Evolutionary conservation across 305 asterid species (phyloP).

Genomic region (Fraxinus nigra): DNA sequence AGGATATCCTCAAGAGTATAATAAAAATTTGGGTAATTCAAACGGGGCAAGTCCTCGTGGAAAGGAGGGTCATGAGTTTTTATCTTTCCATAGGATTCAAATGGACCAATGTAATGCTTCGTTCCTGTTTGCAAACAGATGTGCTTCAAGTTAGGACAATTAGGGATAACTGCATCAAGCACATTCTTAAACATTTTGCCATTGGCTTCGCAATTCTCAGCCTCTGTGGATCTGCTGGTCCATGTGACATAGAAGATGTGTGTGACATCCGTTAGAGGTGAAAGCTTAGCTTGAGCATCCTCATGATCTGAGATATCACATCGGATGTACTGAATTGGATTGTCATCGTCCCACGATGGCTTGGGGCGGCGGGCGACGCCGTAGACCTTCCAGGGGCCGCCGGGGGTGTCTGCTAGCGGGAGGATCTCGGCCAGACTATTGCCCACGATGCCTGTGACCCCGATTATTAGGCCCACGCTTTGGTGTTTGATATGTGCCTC

Average conservation of each 20-base stretch:
- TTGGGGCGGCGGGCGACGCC: slow-evolving; percentile 18
- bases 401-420: slow-evolving; percentile 9
- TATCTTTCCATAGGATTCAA: background rate
- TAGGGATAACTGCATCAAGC: background rate
- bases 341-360: slow-evolving; percentile 15
- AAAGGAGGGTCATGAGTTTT: slow-evolving; percentile 18
- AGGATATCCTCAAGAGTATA: slow-evolving; percentile 18
- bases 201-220: background rate
- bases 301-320: slow-evolving; percentile 7
- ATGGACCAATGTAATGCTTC: slow-evolving; percentile 26
- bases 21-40: slow-evolving; percentile 15
- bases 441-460: slow-evolving; percentile 20
- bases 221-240: background rate
- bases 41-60: slow-evolving; percentile 9
- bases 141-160: background rate
- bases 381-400: slow-evolving; percentile 25
- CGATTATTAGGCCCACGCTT: slow-evolving; percentile 12
- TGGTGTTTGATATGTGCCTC: background rate
- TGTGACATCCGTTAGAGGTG: slow-evolving; percentile 9
- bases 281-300: slow-evolving; percentile 15
- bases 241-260: slow-evolving; percentile 20
- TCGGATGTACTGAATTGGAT: background rate
- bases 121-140: slow-evolving; percentile 12
- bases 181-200: slow-evolving; percentile 18
- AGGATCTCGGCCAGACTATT: slow-evolving; percentile 13